Conservation (phyloP, 2,329 filamentous ascomycete species). For the Aspergillus sp. region DNA sequence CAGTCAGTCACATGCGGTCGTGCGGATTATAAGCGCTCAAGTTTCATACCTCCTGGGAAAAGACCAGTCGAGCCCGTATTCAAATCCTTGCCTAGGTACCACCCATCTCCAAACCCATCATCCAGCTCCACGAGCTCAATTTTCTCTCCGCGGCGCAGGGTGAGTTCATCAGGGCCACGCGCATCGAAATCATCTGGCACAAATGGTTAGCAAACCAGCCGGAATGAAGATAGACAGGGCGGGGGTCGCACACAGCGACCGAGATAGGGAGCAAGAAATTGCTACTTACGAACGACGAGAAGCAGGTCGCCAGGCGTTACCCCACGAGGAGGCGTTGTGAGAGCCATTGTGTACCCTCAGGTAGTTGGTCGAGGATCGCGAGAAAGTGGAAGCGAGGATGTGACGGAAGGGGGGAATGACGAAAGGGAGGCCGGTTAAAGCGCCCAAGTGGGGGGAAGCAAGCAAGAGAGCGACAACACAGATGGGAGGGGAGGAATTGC, state of each 20-base stretch:
- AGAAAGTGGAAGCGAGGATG: conserved; percentile 10
- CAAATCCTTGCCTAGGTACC: conserved; percentile 60
- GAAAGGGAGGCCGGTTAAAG: conserved; percentile 14
- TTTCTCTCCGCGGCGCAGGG: conserved; percentile 72
- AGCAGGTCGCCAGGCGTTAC: conserved; percentile 46
- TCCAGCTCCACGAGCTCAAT: conserved; percentile 66
- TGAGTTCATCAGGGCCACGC: conserved; percentile 90
- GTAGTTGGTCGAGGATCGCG: neutral
- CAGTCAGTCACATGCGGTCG: neutral
- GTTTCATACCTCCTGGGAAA: conserved; percentile 49
- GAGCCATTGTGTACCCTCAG: conserved; percentile 32
- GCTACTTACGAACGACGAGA: conserved; percentile 48
- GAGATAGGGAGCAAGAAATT: neutral
- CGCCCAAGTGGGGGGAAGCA: conserved; percentile 13
- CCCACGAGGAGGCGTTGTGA: conserved; percentile 36
- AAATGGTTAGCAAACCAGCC: neutral
- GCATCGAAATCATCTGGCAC: conserved; percentile 83
- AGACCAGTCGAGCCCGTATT: conserved; percentile 46
- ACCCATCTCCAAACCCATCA: conserved; percentile 67
- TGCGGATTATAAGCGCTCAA: neutral
- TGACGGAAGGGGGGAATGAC: conserved; percentile 16
- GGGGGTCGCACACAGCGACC: conserved; percentile 12
- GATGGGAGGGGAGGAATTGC: conserved; percentile 22
- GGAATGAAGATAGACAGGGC: neutral
- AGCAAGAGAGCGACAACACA: conserved; percentile 7